Evolutionary conservation across 768 basidiomycete genomes (phyloP).

Genomic region (Kwoniella europaea): DNA sequence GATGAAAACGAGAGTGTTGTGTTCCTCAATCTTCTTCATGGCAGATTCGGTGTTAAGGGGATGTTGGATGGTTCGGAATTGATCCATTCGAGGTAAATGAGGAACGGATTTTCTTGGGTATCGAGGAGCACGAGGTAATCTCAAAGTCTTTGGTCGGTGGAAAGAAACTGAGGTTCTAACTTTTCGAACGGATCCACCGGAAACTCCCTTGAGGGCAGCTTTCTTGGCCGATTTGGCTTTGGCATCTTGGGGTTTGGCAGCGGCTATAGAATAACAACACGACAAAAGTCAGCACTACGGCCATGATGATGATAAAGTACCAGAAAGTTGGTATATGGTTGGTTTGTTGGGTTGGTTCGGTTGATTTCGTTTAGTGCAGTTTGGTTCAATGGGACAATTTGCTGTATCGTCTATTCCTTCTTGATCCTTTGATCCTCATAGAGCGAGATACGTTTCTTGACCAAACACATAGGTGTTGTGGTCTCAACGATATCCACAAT

Average conservation of each 20-base stretch:
- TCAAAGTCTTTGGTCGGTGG: conserved; percentile 93
- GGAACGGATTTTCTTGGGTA: conserved; percentile 95
- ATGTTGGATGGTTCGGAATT: conserved; percentile 87
- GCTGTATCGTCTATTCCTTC: neutral
- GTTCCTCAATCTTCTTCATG: conserved; percentile 99
- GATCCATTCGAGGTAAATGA: conserved; percentile 93
- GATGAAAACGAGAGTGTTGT: conserved; percentile 98
- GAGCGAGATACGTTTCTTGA: no score
- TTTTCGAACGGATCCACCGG: conserved; percentile 73
- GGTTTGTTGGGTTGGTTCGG: no score
- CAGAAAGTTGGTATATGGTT: no score
- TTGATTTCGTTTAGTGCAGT: neutral
- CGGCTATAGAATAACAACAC: conserved; percentile 34
- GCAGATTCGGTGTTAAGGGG: conserved; percentile 86
- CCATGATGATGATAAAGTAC: neutral
- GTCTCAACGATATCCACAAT: no score
- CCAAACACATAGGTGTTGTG: no score
- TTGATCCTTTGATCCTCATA: neutral
- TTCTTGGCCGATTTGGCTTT: conserved; percentile 97
- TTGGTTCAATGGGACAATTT: neutral
- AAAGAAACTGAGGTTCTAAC: conserved; percentile 84
- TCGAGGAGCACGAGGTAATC: conserved; percentile 78
- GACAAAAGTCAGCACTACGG: neutral
- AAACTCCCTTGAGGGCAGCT: conserved; percentile 86
- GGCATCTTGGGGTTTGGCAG: conserved; percentile 59